A percentile compares a stretch with the other conserved stretches of the same genome.
Evolutionary conservation across 495 filamentous ascomycete species (phyloP).

Genomic region (Tuber melanosporum): DNA sequence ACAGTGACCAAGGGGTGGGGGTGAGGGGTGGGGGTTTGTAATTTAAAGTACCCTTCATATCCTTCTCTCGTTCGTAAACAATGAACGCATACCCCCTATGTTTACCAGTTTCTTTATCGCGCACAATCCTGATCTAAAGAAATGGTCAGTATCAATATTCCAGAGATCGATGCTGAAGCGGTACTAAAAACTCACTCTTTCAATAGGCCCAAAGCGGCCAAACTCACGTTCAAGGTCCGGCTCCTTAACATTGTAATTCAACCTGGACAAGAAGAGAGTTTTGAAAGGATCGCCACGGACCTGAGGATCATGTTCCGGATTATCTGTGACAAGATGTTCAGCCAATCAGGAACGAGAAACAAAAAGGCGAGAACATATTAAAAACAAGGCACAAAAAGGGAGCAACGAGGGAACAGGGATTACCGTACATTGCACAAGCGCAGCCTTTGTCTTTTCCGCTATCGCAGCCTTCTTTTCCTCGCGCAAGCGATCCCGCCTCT

Average conservation of each 20-base stretch:
- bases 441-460: slow-evolving; percentile 60
- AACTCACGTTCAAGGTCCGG: slow-evolving; percentile 92
- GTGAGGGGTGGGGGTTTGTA: slow-evolving; percentile 38
- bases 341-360: slow-evolving; percentile 15
- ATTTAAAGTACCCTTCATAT: slow-evolving; percentile 89
- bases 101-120: slow-evolving; percentile 69
- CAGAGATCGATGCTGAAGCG: slow-evolving; percentile 1
- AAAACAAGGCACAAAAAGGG: background rate
- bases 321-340: slow-evolving; percentile 48
- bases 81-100: slow-evolving; percentile 94
- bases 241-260: slow-evolving; percentile 81
- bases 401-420: slow-evolving; percentile 18
- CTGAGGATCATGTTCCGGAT: slow-evolving; percentile 70
- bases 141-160: slow-evolving; percentile 28
- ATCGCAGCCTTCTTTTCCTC: slow-evolving; percentile 65
- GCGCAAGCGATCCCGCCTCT: slow-evolving; percentile 71
- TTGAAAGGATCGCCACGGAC: slow-evolving; percentile 89
- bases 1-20: slow-evolving; percentile 43
- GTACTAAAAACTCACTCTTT: slow-evolving; percentile 55
- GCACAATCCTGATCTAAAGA: slow-evolving; percentile 76
- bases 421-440: slow-evolving; percentile 60
- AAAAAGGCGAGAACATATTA: slow-evolving; percentile 9
- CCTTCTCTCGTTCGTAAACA: slow-evolving; percentile 93
- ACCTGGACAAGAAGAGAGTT: slow-evolving; percentile 84
- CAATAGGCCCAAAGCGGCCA: slow-evolving; percentile 87